Conservation (phyloP, 1,284 basidiomycete genomes). For the Sporisorium exsertum region DNA sequence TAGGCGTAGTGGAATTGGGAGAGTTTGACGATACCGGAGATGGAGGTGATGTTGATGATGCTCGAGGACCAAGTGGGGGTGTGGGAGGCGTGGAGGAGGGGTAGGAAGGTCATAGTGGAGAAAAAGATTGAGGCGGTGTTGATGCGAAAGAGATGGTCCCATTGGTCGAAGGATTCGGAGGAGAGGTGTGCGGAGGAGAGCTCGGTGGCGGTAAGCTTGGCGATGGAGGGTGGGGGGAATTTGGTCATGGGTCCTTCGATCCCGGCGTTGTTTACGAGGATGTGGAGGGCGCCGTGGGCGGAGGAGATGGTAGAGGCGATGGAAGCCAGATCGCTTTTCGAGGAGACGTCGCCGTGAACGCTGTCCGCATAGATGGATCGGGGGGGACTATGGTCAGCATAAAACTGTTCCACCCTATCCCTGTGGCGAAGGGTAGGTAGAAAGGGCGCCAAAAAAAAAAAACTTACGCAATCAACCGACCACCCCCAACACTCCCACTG, state of each 20-base stretch:
- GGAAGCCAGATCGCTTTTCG: slow-evolving; percentile 34
- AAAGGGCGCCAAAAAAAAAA: not conserved
- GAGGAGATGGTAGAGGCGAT: slow-evolving; percentile 33
- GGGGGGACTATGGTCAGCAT: no score
- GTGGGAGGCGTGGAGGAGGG: slow-evolving; percentile 42
- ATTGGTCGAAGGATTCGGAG: slow-evolving; percentile 42
- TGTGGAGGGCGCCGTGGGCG: slow-evolving; percentile 38
- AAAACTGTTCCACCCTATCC: no score
- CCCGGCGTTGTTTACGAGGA: slow-evolving; percentile 63
- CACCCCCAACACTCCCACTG: slow-evolving; percentile 2
- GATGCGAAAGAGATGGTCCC: slow-evolving; percentile 49
- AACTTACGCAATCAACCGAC: slow-evolving; percentile 36
- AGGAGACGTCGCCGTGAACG: slow-evolving; percentile 49
- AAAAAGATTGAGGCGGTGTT: slow-evolving; percentile 57
- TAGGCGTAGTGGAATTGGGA: slow-evolving; percentile 58
- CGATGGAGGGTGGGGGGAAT: slow-evolving; percentile 8
- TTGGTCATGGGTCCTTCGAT: slow-evolving; percentile 60
- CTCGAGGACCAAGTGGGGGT: slow-evolving; percentile 6
- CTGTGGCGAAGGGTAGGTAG: no score
- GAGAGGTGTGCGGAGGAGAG: slow-evolving; percentile 33
- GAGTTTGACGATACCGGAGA: slow-evolving; percentile 52
- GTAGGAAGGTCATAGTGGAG: slow-evolving; percentile 60
- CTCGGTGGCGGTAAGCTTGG: slow-evolving; percentile 17
- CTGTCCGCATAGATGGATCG: not conserved
- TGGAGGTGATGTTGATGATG: slow-evolving; percentile 58